Evolutionary conservation across 805 yeast genomes (phyloP).

Genomic region (Zygosaccharomyces bailii): DNA sequence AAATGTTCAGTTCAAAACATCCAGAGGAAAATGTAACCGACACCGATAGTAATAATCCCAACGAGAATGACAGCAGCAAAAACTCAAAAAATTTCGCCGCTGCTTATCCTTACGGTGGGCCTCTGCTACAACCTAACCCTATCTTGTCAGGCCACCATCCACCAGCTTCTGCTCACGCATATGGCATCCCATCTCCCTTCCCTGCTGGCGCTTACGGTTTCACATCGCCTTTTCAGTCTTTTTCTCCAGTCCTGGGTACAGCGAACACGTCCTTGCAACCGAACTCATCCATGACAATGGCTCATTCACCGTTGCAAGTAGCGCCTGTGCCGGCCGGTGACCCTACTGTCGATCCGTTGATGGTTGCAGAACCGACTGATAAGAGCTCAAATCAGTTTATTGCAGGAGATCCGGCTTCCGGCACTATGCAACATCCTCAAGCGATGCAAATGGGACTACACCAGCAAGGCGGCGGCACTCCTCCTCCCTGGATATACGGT

Average conservation of each 20-base stretch:
- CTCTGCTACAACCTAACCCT: slow-evolving; percentile 32
- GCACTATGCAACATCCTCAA: slow-evolving; percentile 8
- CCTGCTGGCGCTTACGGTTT: slow-evolving; percentile 33
- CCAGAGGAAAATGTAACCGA: not conserved
- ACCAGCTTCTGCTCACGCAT: slow-evolving; percentile 22
- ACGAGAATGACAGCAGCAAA: slow-evolving; percentile 10
- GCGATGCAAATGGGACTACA: slow-evolving; percentile 17
- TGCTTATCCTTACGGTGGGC: slow-evolving; percentile 36
- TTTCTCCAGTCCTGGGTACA: slow-evolving; percentile 32
- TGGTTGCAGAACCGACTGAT: slow-evolving; percentile 1
- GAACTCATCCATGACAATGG: slow-evolving; percentile 21
- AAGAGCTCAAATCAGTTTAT: slow-evolving; percentile 3
- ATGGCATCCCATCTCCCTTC: slow-evolving; percentile 33
- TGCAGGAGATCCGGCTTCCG: not conserved
- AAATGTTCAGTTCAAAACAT: slow-evolving; percentile 13
- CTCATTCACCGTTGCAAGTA: slow-evolving; percentile 20
- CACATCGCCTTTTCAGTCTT: slow-evolving; percentile 34
- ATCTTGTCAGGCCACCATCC: slow-evolving; percentile 27
- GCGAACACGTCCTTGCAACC: slow-evolving; percentile 26
- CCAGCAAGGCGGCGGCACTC: slow-evolving; percentile 24
- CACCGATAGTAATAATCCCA: slow-evolving; percentile 15
- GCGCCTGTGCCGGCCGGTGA: slow-evolving; percentile 11
- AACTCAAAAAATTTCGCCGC: slow-evolving; percentile 30
- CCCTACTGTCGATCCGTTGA: slow-evolving; percentile 3
- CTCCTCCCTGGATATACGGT: slow-evolving; percentile 36